Conservation (phyloP, 129 eudicot species). For the Chrysanthemum seticuspe region DNA sequence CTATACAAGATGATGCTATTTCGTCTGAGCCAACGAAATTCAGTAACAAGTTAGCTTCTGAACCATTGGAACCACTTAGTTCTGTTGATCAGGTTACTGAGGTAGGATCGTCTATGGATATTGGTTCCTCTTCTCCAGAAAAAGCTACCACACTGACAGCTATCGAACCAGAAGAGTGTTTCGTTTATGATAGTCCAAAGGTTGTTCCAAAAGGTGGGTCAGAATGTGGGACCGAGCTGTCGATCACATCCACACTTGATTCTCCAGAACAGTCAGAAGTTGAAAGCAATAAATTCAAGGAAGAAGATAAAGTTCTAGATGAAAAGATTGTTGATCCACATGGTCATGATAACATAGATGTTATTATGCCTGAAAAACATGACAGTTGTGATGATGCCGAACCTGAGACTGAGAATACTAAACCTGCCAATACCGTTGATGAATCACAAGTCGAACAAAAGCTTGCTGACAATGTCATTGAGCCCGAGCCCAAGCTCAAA, state of each 20-base stretch:
- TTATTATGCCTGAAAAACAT: constrained; percentile 30
- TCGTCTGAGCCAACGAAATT: constrained; percentile 12
- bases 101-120: constrained; percentile 27
- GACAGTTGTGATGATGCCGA: constrained; percentile 5
- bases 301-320: constrained; percentile 32
- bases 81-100: constrained; percentile 25
- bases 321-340: constrained; percentile 25
- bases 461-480: constrained; percentile 24
- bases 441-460: constrained; percentile 23
- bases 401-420: constrained; percentile 6
- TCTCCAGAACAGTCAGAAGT: constrained; percentile 61
- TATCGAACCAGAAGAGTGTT: constrained; percentile 28
- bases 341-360: constrained; percentile 5
- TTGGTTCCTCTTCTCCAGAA: constrained; percentile 28
- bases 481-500: constrained; percentile 20
- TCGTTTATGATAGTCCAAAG: constrained; percentile 31
- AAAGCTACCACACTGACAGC: constrained; percentile 25
- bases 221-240: constrained; percentile 89
- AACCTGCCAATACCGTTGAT: not conserved
- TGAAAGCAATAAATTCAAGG: constrained; percentile 39
- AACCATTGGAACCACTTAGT: not conserved
- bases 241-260: constrained; percentile 82
- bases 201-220: constrained; percentile 50
- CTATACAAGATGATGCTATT: not conserved
- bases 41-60: not conserved